phyloP scores from a whole-genome alignment of 2,329 filamentous ascomycete genomes.

The Endocalyx cinctus region DNA sequence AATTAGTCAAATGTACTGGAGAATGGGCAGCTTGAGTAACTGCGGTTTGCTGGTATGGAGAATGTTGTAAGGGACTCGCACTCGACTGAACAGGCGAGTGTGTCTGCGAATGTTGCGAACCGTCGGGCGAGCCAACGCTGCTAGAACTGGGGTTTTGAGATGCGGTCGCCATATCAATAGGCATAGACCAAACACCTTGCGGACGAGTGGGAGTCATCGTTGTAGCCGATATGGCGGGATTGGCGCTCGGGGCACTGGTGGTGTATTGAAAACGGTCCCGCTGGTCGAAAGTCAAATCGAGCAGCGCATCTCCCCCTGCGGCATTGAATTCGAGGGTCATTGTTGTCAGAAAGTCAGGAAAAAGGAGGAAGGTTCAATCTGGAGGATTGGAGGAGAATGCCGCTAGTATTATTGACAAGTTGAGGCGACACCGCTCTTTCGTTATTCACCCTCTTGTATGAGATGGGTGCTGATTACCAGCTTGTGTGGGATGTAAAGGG shows the following conservation, averaged over 20 bases:
- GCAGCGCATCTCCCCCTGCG: constrained; percentile 53
- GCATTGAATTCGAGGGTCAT: constrained; percentile 59
- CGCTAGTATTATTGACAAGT: constrained; percentile 44
- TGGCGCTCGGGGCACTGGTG: constrained; percentile 36
- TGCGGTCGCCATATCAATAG: constrained; percentile 47
- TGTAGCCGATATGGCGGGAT: constrained; percentile 32
- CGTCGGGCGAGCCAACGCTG: constrained; percentile 48
- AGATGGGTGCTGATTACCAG: constrained; percentile 14
- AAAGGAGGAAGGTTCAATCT: constrained; percentile 28
- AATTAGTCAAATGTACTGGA: constrained; percentile 51
- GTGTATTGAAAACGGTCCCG: constrained; percentile 52
- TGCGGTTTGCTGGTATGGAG: constrained; percentile 48
- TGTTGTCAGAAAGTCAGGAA: constrained; percentile 31
- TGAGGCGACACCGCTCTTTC: constrained; percentile 43
- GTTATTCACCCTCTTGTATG: constrained; percentile 17
- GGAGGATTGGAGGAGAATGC: constrained; percentile 33
- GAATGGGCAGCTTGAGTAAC: constrained; percentile 42
- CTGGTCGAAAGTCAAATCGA: constrained; percentile 58
- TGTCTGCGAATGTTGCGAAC: constrained; percentile 38
- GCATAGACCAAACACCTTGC: constrained; percentile 44
- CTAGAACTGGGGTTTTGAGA: constrained; percentile 38
- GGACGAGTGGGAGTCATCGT: constrained; percentile 37
- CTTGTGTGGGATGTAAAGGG: constrained; percentile 22
- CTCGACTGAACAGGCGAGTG: constrained; percentile 44
- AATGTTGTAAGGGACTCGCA: constrained; percentile 51